Base-by-base conservation (phyloP, 306 rosid species). In the Cyclanthera cordifolia region DNA sequence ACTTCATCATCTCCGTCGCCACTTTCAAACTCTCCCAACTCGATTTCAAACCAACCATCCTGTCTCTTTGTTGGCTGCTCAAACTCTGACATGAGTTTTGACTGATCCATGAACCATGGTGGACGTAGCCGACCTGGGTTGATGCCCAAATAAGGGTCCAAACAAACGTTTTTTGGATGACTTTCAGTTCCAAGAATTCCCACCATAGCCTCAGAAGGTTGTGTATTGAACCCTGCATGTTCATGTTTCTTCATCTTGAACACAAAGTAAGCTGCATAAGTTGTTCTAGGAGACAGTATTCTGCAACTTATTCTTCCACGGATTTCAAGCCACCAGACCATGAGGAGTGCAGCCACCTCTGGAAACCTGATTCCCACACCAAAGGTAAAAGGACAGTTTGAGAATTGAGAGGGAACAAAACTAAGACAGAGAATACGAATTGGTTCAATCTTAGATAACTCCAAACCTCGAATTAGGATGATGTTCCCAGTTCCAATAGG, bases 21-120 rank as follows among this genome's bases (percentile, higher is more conserved):
- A 41, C 64, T 32, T 23, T 15, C 4, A 37, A 72, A 60, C 59
- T 72, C 76, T 11, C 76, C 70, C 23, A 72, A 49, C 50, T 72
- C 70, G 19, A 59, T 32, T 67, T 72, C 76, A 21, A 59, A 12
- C 76, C 76, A 59, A 1, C 76, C 70, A 72, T 72, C 70, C 6
- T 4, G 39, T 61, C 76, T 59, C 74, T 24, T 2, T 3, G 3
- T 24, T 20, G 74, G 74, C 19, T 25, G 20, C 25, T 20, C 30
- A 2, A 21, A 70, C 21, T n/a, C 64, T 7, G 20, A 0, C 64
- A 53, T 53, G 20, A 0, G 2, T 56, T 14, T 37, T 2, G 5
- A 27, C 11, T n/a, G 39, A 25, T 0, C 37, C 34, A 10, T 12
- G 3, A 4, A 4, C 49, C 50, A 17, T 20, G 17, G 30, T 11